A percentile compares a stretch with the other conserved stretches of the same genome.
Conservation (phyloP, 23 red algal genomes). For the Gracilaria gracilis region DNA sequence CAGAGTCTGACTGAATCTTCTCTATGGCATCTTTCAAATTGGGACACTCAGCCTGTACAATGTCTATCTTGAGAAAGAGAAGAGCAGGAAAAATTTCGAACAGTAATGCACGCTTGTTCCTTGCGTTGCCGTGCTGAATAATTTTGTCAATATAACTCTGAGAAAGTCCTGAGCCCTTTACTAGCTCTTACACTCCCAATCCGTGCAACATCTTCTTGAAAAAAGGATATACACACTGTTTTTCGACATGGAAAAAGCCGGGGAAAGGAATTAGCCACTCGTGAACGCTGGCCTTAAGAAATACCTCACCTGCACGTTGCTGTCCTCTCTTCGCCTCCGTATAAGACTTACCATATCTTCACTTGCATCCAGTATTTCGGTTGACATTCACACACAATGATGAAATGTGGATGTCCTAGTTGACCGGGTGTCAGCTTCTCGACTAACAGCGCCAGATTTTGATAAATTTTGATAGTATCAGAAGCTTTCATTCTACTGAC, state of each 20-base stretch:
- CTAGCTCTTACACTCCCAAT: background rate
- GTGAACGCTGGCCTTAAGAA: too few species aligned
- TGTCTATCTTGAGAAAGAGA: background rate
- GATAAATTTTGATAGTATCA: background rate
- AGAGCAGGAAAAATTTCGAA: background rate
- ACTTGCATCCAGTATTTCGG: constrained; percentile 20
- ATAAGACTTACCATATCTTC: constrained; percentile 17
- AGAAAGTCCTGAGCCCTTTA: background rate
- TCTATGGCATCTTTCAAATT: background rate
- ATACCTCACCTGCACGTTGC: too few species aligned
- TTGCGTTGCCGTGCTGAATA: background rate
- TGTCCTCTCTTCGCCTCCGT: background rate
- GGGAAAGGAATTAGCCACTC: background rate
- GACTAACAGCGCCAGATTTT: background rate
- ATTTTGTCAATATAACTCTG: background rate
- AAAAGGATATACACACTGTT: constrained; percentile 18
- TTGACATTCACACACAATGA: constrained; percentile 3
- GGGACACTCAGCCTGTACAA: background rate
- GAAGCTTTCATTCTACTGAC: background rate
- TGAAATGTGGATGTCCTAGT: background rate
- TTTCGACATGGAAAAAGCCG: constrained; percentile 26
- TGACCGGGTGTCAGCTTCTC: background rate
- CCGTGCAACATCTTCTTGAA: constrained; percentile 8
- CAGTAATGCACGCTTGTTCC: background rate
- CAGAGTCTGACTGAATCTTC: too few species aligned